These are phyloP conservation scores for Cinnamomum micranthum DNA, from an alignment of 164 flowering plant species.

Conservation along the genomic window DNA sequence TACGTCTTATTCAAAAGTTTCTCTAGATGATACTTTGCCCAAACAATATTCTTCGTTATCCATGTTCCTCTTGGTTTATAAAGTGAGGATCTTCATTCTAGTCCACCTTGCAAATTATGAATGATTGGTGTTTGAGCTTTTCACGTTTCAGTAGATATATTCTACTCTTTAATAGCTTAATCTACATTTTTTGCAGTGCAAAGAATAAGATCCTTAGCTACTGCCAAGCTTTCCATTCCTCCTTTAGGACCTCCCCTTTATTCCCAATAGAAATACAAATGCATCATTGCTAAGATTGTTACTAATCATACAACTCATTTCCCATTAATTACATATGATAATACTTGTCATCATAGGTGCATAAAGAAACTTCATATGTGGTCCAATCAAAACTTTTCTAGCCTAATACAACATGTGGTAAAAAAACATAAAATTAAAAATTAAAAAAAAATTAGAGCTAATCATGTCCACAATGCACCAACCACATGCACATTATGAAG, in stretches of 20 bases:
- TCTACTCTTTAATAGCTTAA: background rate
- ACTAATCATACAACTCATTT: background rate
- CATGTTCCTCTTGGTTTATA: background rate
- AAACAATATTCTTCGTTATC: background rate
- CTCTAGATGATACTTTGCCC: background rate
- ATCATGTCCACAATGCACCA: background rate
- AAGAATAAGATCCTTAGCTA: background rate
- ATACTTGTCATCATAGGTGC: background rate
- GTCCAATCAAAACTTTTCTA: background rate
- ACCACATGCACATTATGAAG: background rate
- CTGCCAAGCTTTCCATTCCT: conserved; percentile 2
- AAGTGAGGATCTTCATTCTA: background rate
- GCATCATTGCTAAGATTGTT: background rate
- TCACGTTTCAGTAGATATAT: conserved; percentile 7
- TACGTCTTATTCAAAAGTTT: background rate
- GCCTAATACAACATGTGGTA: background rate
- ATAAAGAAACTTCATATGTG: background rate
- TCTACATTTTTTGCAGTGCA: background rate
- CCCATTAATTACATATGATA: too few species aligned
- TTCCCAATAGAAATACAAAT: background rate
- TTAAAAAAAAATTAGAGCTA: background rate
- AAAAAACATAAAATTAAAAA: too few species aligned
- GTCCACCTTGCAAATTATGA: background rate
- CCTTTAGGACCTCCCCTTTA: conserved; percentile 9
- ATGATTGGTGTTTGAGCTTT: conserved; percentile 1